Percentiles rank a stretch among this genome's conserved stretches.
phyloP scores from a whole-genome alignment of 345 rosid species.

The Diplotaxis tenuifolia region DNA sequence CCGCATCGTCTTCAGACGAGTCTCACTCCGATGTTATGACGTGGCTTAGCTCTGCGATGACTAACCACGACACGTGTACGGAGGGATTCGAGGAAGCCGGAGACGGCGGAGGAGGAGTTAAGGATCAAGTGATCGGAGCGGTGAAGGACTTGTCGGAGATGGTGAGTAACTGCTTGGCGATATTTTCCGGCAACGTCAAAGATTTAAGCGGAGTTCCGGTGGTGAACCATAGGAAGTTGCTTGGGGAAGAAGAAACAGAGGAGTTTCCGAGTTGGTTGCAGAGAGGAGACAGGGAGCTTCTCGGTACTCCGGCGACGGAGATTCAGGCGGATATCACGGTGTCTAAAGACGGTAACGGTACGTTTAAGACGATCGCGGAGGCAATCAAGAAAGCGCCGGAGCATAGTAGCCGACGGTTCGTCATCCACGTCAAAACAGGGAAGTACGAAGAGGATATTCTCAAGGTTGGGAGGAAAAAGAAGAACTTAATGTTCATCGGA shows the following conservation, averaged over 20 bases:
- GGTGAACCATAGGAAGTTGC: slow-evolving; percentile 66
- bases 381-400: slow-evolving; percentile 92
- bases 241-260: slow-evolving; percentile 25
- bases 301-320: slow-evolving; percentile 50
- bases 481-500: slow-evolving; percentile 82
- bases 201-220: slow-evolving; percentile 83
- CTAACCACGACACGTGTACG: slow-evolving; percentile 88
- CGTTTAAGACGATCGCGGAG: slow-evolving; percentile 71
- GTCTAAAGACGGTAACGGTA: slow-evolving; percentile 79
- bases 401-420: slow-evolving; percentile 55
- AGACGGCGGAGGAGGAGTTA: slow-evolving; percentile 48
- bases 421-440: slow-evolving; percentile 87
- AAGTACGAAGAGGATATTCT: slow-evolving; percentile 77
- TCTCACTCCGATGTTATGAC: slow-evolving; percentile 64
- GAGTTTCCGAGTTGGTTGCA: slow-evolving; percentile 69
- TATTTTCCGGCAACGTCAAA: slow-evolving; percentile 49
- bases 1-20: not conserved
- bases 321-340: slow-evolving; percentile 82
- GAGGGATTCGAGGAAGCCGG: slow-evolving; percentile 65
- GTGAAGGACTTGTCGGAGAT: slow-evolving; percentile 76
- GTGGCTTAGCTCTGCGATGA: slow-evolving; percentile 95
- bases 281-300: slow-evolving; percentile 60
- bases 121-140: slow-evolving; percentile 53
- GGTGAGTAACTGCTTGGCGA: slow-evolving; percentile 84
- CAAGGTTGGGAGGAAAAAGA: slow-evolving; percentile 90